Percentiles rank a stretch among this genome's conserved stretches.
These are phyloP conservation scores for Apiotrichum veenhuisii DNA, from an alignment of 1,284 basidiomycete genomes.

Conservation along the genomic window DNA sequence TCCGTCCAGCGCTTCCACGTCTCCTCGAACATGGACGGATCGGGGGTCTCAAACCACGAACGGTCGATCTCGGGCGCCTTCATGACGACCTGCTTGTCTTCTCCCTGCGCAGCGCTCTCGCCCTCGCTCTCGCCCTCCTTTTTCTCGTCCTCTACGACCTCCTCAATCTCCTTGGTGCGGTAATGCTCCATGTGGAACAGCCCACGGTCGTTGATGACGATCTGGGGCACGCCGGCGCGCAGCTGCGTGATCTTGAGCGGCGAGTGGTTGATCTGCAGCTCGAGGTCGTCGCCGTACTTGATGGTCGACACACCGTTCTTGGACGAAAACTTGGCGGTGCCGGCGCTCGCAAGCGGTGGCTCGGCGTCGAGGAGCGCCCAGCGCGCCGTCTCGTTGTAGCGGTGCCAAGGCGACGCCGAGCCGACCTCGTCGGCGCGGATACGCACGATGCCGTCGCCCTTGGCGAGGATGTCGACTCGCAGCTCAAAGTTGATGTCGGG, in stretches of 20 bases:
- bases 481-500: constrained; percentile 75
- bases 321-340: constrained; percentile 47
- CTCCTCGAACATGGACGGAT: constrained; percentile 87
- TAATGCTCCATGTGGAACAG: constrained; percentile 98
- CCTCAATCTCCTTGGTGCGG: constrained; percentile 59
- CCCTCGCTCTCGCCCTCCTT: constrained; percentile 44
- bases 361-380: constrained; percentile 72
- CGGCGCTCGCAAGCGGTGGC: constrained; percentile 56
- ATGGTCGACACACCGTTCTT: constrained; percentile 48
- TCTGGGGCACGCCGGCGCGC: constrained; percentile 71
- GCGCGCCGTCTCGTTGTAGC: constrained; percentile 81
- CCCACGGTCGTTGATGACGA: constrained; percentile 83
- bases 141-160: constrained; percentile 45
- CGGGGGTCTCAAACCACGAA: constrained; percentile 78
- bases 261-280: constrained; percentile 63
- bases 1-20: constrained; percentile 81
- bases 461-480: constrained; percentile 69
- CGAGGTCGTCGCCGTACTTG: constrained; percentile 32
- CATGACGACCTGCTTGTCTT: constrained; percentile 58
- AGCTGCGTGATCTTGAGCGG: constrained; percentile 71
- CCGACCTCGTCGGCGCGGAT: constrained; percentile 80
- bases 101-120: too few species aligned
- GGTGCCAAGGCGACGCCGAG: constrained; percentile 60
- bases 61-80: constrained; percentile 56
- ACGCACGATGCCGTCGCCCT: constrained; percentile 70